phyloP scores from a whole-genome alignment of 1,284 basidiomycete species.

The Phylloboletellus chloephorus region DNA sequence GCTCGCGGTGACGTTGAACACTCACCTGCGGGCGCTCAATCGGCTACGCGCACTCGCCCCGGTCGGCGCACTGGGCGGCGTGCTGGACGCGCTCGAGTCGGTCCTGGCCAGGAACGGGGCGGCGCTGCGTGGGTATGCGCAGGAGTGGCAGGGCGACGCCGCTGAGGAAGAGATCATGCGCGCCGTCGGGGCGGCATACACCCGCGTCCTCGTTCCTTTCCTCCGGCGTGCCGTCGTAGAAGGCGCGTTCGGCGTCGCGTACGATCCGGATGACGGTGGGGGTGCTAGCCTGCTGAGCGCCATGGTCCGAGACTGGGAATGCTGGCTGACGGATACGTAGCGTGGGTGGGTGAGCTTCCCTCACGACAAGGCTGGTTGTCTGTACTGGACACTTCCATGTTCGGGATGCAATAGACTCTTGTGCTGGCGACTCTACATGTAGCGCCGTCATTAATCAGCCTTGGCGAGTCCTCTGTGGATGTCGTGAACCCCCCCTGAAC shows the following conservation, averaged over 20 bases:
- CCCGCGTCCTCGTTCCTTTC: slow-evolving; percentile 61
- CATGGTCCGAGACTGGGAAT: slow-evolving; percentile 24
- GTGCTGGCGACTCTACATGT: too few species aligned
- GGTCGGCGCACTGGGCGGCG: slow-evolving; percentile 39
- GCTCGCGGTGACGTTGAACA: slow-evolving; percentile 72
- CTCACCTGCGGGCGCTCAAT: slow-evolving; percentile 72
- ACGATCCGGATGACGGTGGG: slow-evolving; percentile 6
- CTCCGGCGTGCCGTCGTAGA: slow-evolving; percentile 60
- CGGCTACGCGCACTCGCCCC: slow-evolving; percentile 79
- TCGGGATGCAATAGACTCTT: too few species aligned
- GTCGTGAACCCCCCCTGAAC: too few species aligned
- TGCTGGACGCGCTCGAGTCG: slow-evolving; percentile 47
- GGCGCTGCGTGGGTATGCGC: slow-evolving; percentile 34
- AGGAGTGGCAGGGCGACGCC: slow-evolving; percentile 21
- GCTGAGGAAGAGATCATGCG: slow-evolving; percentile 38
- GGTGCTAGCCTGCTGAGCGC: slow-evolving; percentile 3
- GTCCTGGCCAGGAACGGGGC: slow-evolving; percentile 45
- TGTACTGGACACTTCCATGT: not conserved
- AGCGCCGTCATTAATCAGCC: too few species aligned
- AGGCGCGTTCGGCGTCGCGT: slow-evolving; percentile 60
- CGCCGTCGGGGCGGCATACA: slow-evolving; percentile 54
- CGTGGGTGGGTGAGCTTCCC: not conserved
- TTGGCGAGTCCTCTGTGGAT: slow-evolving; percentile 1
- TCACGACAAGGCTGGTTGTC: not conserved
- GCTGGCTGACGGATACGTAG: slow-evolving; percentile 25